phyloP scores from a whole-genome alignment of 306 rosid species.

The Begonia fuchsioides region DNA sequence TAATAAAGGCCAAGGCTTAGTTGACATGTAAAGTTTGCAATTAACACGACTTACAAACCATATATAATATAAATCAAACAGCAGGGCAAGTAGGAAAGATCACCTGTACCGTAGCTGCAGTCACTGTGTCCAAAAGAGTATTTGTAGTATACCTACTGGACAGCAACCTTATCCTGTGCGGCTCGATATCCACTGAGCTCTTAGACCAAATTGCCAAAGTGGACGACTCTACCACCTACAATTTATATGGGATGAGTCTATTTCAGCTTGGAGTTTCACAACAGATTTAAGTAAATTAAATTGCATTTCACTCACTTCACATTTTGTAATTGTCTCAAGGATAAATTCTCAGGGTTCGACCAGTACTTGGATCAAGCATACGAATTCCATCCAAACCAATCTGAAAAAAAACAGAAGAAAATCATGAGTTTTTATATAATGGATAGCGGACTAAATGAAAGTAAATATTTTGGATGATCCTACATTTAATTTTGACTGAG shows the following conservation, averaged over 20 bases:
- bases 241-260: too few species aligned
- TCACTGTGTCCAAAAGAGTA: slow-evolving; percentile 85
- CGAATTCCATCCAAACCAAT: slow-evolving; percentile 92
- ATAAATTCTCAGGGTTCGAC: slow-evolving; percentile 77
- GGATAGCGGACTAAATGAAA: slow-evolving; percentile 3
- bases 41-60: too few species aligned
- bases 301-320: slow-evolving; percentile 54
- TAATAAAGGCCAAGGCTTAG: too few species aligned
- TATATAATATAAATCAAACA: too few species aligned
- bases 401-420: slow-evolving; percentile 19
- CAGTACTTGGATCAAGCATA: slow-evolving; percentile 83
- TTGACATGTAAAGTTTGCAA: too few species aligned
- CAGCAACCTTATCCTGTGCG: slow-evolving; percentile 86
- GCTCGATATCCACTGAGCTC: slow-evolving; percentile 77
- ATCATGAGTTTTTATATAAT: neutral
- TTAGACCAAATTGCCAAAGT: slow-evolving; percentile 94
- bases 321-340: slow-evolving; percentile 86
- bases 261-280: too few species aligned
- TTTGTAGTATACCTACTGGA: slow-evolving; percentile 83
- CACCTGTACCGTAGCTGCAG: slow-evolving; percentile 96
- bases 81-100: neutral
- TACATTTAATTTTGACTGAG: too few species aligned
- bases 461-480: too few species aligned
- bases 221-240: slow-evolving; percentile 64
- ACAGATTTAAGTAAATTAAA: too few species aligned